A percentile compares a stretch with the other conserved stretches of the same genome.
Evolutionary conservation across 2,329 filamentous ascomycete genomes (phyloP).

Genomic region (Cytospora mali): DNA sequence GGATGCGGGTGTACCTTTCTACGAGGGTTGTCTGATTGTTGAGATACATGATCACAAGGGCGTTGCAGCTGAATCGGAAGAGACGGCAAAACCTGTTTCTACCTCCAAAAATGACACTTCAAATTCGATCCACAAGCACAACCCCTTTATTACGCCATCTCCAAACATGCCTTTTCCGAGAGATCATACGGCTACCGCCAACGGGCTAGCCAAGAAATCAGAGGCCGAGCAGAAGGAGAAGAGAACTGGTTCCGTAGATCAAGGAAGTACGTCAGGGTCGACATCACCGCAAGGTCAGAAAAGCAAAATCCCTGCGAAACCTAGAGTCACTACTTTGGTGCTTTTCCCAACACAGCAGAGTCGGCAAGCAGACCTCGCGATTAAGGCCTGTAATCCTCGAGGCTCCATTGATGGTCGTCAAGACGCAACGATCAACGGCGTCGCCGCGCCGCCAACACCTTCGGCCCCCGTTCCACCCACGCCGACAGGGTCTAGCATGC

Average conservation of each 20-base stretch:
- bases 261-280: conserved; percentile 60
- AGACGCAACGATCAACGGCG: conserved; percentile 41
- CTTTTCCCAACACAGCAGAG: conserved; percentile 82
- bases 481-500: conserved; percentile 61
- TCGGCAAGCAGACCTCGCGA: conserved; percentile 72
- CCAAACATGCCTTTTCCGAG: conserved; percentile 77
- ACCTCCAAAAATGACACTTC: conserved; percentile 62
- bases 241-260: conserved; percentile 50
- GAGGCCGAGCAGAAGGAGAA: conserved; percentile 44
- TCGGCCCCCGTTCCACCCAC: conserved; percentile 61
- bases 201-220: conserved; percentile 32
- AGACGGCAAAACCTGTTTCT: conserved; percentile 54
- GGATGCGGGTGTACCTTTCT: conserved; percentile 74
- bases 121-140: conserved; percentile 92
- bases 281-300: conserved; percentile 52
- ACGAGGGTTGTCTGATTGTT: conserved; percentile 93
- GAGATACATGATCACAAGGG: conserved; percentile 89
- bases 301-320: conserved; percentile 54
- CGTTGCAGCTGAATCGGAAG: conserved; percentile 61
- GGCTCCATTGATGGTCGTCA: conserved; percentile 41
- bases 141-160: conserved; percentile 86
- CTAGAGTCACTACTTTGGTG: conserved; percentile 75
- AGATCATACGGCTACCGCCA: conserved; percentile 41
- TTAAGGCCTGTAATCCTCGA: conserved; percentile 74
- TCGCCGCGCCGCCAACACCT: conserved; percentile 69